phyloP scores from a whole-genome alignment of 2,329 filamentous ascomycete genomes.

The Chaetomiaceae sp. region DNA sequence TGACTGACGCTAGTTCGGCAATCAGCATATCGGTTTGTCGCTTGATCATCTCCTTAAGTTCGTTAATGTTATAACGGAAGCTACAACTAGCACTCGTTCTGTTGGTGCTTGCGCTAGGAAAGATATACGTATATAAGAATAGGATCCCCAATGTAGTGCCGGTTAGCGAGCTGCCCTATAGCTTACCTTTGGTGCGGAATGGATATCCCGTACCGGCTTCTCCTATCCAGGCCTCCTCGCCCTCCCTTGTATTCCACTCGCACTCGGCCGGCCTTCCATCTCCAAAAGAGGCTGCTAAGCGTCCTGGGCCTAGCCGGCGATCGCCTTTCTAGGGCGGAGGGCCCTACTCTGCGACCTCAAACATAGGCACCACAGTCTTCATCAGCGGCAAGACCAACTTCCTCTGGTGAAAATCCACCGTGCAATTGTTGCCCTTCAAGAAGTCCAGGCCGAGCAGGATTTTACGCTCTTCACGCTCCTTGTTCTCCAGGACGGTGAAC shows the following conservation, averaged over 20 bases:
- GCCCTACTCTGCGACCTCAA: too few relatives aligned
- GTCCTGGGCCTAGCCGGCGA: constrained; percentile 44
- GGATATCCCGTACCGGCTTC: constrained; percentile 43
- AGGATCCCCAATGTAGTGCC: constrained; percentile 55
- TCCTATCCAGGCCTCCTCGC: constrained; percentile 53
- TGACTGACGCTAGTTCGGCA: too few relatives aligned
- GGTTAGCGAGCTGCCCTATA: constrained; percentile 39
- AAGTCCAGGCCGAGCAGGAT: too few relatives aligned
- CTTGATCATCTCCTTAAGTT: too few relatives aligned
- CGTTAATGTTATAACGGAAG: too few relatives aligned
- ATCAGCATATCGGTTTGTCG: too few relatives aligned
- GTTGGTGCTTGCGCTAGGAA: constrained; percentile 78
- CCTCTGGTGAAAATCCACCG: too few relatives aligned
- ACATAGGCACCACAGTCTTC: too few relatives aligned
- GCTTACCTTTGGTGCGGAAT: constrained; percentile 44
- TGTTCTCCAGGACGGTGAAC: too few relatives aligned
- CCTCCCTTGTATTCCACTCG: constrained; percentile 40
- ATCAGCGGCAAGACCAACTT: too few relatives aligned
- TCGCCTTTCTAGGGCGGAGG: constrained; percentile 44
- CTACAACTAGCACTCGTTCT: constrained; percentile 83
- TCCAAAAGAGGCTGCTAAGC: constrained; percentile 46
- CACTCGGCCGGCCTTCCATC: constrained; percentile 50
- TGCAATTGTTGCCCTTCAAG: too few relatives aligned
- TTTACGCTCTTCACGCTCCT: too few relatives aligned
- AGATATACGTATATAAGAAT: constrained; percentile 61